Evolutionary conservation across 768 basidiomycete species (phyloP), one percentile per base, ranked within the genome.

Genomic region (Suillus hirtellus): DNA sequence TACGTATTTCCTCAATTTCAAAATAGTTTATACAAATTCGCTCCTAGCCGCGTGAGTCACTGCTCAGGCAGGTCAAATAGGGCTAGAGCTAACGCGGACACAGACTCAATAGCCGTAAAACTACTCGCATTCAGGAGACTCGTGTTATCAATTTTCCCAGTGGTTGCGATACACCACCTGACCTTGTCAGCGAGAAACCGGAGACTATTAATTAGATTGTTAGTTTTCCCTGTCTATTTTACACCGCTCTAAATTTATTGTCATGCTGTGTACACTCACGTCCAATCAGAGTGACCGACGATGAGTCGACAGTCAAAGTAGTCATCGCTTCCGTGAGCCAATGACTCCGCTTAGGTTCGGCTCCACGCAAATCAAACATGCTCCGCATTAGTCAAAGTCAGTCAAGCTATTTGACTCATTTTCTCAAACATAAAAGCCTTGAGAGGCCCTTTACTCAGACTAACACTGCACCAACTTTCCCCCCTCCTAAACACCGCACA

Each of bases 21-120:
- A 38, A 56, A 38, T 24, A 56, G 55, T 56, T 15, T 56, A 56
- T 15, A 40, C 55, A 27, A 40, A 40, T 19, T 56, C 37, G 15
- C 38, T 56, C 9, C 55, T 56, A 9, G 55, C 55, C 9, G 55
- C 37, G 35, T 56, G 38, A 38, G 55, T 56, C 21, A 56, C 24
- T 24, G 2, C 21, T 56, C 21, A 21, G 55, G 37, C 9, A 9
- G 15, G 4, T 40, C 21, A 27, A 56, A 4, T 8, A 38, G 21
- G 21, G 9, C 4, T 2, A 17, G 21, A 38, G 38, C 55, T 56
- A 24, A 56, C 15, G 2, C 21, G 10, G 4, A 27, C 38, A 56
- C 21, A 56, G 55, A 15, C 55, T 56, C 38, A 56, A 56, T 40
- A 56, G 55, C 21, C 55, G 55, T 11, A 17, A 24, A 24, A 10